These are phyloP conservation scores for Populus tremula DNA, from an alignment of 345 rosid species.

Conservation along the genomic window DNA sequence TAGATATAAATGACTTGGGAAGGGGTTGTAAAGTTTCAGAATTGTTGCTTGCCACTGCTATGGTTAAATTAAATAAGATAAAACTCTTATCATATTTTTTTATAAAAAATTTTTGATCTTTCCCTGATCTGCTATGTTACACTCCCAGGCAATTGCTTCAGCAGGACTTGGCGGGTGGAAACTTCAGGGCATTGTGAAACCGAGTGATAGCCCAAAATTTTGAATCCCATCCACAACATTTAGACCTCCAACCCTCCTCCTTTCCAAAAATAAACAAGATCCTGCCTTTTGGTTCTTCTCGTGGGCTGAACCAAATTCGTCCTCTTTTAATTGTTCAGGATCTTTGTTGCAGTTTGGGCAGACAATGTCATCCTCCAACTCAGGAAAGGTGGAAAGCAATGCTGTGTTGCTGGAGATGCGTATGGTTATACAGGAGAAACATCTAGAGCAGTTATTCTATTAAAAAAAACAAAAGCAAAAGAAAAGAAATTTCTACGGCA, in stretches of 20 bases:
- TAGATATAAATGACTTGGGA: background rate
- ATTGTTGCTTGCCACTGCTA: background rate
- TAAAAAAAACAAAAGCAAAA: background rate
- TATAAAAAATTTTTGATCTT: background rate
- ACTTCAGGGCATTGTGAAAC: slow-evolving; percentile 80
- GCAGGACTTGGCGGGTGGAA: slow-evolving; percentile 97
- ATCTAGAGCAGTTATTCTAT: background rate
- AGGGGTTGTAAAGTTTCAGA: background rate
- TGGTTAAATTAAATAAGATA: background rate
- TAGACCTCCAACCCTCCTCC: background rate
- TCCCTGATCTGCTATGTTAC: slow-evolving; percentile 20
- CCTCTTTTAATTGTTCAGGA: background rate
- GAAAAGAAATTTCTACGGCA: background rate
- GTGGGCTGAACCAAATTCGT: background rate
- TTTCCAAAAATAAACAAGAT: background rate
- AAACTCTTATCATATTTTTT: background rate
- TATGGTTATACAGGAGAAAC: background rate
- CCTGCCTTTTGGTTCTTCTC: background rate
- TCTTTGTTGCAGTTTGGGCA: background rate
- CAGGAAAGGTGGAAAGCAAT: background rate
- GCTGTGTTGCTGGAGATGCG: background rate
- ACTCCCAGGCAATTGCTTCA: slow-evolving; percentile 64
- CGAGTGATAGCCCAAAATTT: slow-evolving; percentile 29
- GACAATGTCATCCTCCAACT: background rate
- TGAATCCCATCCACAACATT: background rate